A percentile compares a stretch with the other conserved stretches of the same genome.
These are phyloP conservation scores for Calonectria pseudoturangicola DNA, from an alignment of 2,329 filamentous ascomycete species.

Conservation along the genomic window DNA sequence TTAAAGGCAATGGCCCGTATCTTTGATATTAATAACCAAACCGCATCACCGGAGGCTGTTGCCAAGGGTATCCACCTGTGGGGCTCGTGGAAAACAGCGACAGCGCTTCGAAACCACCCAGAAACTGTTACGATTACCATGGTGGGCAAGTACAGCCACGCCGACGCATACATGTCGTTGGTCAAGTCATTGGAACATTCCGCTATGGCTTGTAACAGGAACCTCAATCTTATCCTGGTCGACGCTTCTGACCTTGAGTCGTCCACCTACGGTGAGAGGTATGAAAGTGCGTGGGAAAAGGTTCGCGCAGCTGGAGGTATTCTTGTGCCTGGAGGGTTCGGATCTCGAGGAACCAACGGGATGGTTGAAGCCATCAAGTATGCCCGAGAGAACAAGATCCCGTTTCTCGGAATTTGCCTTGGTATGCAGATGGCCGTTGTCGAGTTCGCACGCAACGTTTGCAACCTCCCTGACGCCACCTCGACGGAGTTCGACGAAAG, in stretches of 20 bases:
- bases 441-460: constrained; percentile 87
- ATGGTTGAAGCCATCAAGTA: constrained; percentile 93
- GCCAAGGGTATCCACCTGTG: constrained; percentile 81
- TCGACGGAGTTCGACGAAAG: constrained; percentile 74
- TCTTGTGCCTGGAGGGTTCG: constrained; percentile 80
- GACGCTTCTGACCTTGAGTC: constrained; percentile 8
- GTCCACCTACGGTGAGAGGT: constrained; percentile 67
- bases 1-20: constrained; percentile 74
- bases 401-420: constrained; percentile 92
- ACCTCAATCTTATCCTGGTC: constrained; percentile 62
- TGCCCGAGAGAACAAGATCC: constrained; percentile 87
- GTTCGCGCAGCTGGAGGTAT: constrained; percentile 82
- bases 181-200: constrained; percentile 92
- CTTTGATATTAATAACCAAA: constrained; percentile 67
- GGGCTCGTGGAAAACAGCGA: constrained; percentile 85
- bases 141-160: constrained; percentile 93
- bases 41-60: constrained; percentile 73
- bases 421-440: constrained; percentile 96
- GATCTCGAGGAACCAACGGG: constrained; percentile 86
- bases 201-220: constrained; percentile 86
- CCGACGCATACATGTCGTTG: constrained; percentile 90
- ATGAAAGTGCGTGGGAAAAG: constrained; percentile 89
- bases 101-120: constrained; percentile 79
- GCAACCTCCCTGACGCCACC: constrained; percentile 74
- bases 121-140: constrained; percentile 86